Conservation (phyloP, 2,329 filamentous ascomycete species). For the Arthroderma sp. region DNA sequence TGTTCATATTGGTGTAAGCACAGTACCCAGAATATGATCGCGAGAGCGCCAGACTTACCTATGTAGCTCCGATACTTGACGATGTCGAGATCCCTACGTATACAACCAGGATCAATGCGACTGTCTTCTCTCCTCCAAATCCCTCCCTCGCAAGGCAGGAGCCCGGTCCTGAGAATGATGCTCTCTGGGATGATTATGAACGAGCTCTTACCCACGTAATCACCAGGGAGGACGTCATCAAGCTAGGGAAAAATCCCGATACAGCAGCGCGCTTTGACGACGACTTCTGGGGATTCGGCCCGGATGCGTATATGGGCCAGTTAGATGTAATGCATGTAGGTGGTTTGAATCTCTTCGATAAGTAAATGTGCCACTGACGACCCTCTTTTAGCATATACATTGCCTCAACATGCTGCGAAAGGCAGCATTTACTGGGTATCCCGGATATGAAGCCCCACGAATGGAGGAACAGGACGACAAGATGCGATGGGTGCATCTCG, state of each 20-base stretch:
- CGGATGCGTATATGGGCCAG: constrained; percentile 21
- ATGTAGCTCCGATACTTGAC: constrained; percentile 10
- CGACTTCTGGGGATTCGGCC: constrained; percentile 18
- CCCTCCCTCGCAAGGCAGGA: constrained; percentile 17
- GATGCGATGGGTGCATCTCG: constrained; percentile 17
- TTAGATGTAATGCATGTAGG: constrained; percentile 27
- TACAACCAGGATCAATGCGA: constrained; percentile 13
- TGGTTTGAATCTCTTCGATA: not conserved
- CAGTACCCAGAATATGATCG: not conserved
- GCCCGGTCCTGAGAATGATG: constrained; percentile 18
- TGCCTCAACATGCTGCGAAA: constrained; percentile 25
- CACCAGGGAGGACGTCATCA: constrained; percentile 15
- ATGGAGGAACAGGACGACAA: constrained; percentile 1
- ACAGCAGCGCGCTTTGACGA: constrained; percentile 10
- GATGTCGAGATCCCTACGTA: constrained; percentile 7
- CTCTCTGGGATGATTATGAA: constrained; percentile 20
- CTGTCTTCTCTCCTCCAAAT: constrained; percentile 14
- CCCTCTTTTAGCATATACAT: constrained; percentile 15
- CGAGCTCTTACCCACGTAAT: constrained; percentile 13
- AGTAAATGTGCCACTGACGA: not conserved
- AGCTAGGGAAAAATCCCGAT: constrained; percentile 21
- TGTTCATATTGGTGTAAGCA: constrained; percentile 5
- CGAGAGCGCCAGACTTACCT: not conserved
- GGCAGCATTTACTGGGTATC: constrained; percentile 11
- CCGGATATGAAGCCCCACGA: constrained; percentile 9